Conservation (phyloP, 2,329 filamentous ascomycete species). For the Davidsoniella neocaledoniae region DNA sequence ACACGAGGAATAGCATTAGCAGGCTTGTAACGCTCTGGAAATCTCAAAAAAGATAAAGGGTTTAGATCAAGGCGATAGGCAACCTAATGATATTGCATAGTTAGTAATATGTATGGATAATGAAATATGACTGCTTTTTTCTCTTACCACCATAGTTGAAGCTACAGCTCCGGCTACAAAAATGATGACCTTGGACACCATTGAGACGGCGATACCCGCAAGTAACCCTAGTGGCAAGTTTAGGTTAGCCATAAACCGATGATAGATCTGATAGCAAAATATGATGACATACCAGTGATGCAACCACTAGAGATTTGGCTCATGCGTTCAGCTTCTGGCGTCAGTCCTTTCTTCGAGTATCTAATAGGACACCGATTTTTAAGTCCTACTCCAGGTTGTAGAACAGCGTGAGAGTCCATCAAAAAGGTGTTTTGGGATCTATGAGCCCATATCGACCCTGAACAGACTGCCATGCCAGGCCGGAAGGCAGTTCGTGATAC, state of each 20-base stretch:
- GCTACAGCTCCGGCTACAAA: slow-evolving; percentile 49
- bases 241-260: slow-evolving; percentile 1
- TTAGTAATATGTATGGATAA: neutral
- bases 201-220: slow-evolving; percentile 46
- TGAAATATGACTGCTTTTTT: neutral
- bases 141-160: slow-evolving; percentile 43
- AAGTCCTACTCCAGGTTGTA: neutral
- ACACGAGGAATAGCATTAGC: slow-evolving; percentile 6
- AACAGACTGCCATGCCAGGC: neutral
- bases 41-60: slow-evolving; percentile 21
- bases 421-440: neutral
- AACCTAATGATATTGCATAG: slow-evolving; percentile 19
- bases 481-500: neutral
- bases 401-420: slow-evolving; percentile 3
- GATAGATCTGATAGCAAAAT: neutral
- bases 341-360: neutral
- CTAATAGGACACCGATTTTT: neutral
- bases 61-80: slow-evolving; percentile 28
- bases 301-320: slow-evolving; percentile 37
- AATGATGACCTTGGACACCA: slow-evolving; percentile 55
- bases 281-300: slow-evolving; percentile 27
- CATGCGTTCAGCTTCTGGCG: slow-evolving; percentile 9
- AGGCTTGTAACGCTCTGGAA: slow-evolving; percentile 11
- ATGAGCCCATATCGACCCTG: neutral
- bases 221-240: slow-evolving; percentile 32